Evolutionary conservation across 202 grass and related monocot species (phyloP).

Genomic region (Schoenoplectus tabernaemontani): DNA sequence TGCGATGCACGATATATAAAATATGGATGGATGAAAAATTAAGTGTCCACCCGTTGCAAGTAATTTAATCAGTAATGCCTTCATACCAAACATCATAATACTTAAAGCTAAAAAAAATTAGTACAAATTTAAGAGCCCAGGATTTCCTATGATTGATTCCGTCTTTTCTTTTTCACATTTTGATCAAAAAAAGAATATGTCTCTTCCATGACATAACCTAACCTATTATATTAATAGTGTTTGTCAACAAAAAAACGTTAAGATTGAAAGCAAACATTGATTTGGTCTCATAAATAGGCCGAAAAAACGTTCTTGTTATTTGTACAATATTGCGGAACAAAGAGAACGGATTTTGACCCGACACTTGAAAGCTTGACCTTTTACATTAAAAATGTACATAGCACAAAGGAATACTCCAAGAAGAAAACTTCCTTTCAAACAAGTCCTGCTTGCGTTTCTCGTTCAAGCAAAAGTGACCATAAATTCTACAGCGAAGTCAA

Average conservation of each 20-base stretch:
- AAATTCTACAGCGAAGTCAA: slow-evolving; percentile 6
- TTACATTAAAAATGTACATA: slow-evolving; percentile 18
- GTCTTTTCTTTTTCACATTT: background rate
- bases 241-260: background rate
- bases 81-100: background rate
- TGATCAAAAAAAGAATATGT: background rate
- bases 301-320: background rate
- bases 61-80: background rate
- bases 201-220: background rate
- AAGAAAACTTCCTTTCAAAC: slow-evolving; percentile 4
- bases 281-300: background rate
- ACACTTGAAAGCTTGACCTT: background rate
- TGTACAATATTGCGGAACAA: background rate
- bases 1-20: too few relatives aligned
- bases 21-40: background rate
- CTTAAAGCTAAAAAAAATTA: background rate
- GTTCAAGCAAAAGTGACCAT: background rate
- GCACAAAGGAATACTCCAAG: background rate
- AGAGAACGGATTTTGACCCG: background rate
- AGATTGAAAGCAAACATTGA: background rate
- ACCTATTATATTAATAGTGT: background rate
- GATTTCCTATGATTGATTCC: too few relatives aligned
- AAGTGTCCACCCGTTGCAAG: background rate
- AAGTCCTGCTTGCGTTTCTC: background rate
- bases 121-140: background rate